A percentile compares a stretch with the other conserved stretches of the same genome.
Evolutionary conservation across 495 filamentous ascomycete genomes (phyloP).

Genomic region (Lasiosphaeriaceae sp.): DNA sequence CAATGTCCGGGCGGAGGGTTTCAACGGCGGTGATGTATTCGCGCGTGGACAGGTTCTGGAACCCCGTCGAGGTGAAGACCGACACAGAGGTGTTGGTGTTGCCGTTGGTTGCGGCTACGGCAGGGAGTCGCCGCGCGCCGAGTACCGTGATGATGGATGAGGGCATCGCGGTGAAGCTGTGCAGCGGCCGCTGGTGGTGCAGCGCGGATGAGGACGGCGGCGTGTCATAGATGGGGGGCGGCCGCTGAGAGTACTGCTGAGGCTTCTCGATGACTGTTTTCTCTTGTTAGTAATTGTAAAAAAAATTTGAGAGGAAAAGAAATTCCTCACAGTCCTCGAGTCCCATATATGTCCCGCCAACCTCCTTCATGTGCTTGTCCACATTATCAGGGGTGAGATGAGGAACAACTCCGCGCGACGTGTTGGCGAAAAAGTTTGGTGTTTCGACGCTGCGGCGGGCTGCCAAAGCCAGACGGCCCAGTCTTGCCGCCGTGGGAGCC

Average conservation of each 20-base stretch:
- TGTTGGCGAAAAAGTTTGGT: constrained; percentile 73
- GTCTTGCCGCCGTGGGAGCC: constrained; percentile 36
- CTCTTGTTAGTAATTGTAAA: constrained; percentile 25
- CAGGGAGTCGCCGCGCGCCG: constrained; percentile 71
- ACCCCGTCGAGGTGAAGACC: constrained; percentile 80
- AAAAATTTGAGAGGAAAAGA: constrained; percentile 11
- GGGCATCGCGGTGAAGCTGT: constrained; percentile 66
- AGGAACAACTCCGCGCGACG: constrained; percentile 78
- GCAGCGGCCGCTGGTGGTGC: constrained; percentile 49
- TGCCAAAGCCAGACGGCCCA: constrained; percentile 60
- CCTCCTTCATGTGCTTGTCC: constrained; percentile 51
- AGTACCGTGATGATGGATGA: constrained; percentile 60
- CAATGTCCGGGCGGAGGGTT: constrained; percentile 72
- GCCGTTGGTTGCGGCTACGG: constrained; percentile 64
- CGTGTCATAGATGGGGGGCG: constrained; percentile 42
- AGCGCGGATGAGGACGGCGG: constrained; percentile 1
- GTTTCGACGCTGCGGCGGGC: constrained; percentile 64
- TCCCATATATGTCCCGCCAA: constrained; percentile 71
- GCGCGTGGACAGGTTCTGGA: constrained; percentile 59
- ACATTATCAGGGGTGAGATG: constrained; percentile 87
- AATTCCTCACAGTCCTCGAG: constrained; percentile 80
- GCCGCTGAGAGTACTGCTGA: constrained; percentile 35
- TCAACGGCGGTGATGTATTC: constrained; percentile 63
- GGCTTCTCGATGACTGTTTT: constrained; percentile 72
- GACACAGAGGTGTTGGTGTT: constrained; percentile 72